Percentiles rank a stretch among this genome's conserved stretches.
Evolutionary conservation across 257 asterid genomes (phyloP).

Genomic region (Datura wrightii): DNA sequence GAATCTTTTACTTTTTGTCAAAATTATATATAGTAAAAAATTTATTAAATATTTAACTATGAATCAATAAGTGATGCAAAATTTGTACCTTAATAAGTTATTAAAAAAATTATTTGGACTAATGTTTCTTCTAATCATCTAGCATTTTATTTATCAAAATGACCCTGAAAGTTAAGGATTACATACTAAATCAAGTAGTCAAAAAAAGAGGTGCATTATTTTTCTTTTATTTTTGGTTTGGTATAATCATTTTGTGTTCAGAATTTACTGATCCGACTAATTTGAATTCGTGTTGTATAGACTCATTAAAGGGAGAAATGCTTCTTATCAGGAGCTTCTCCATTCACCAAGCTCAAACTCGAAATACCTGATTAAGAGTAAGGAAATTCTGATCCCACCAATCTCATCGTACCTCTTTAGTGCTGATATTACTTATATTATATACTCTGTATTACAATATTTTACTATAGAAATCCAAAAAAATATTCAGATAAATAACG

Average conservation of each 20-base stretch:
- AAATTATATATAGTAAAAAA: no score
- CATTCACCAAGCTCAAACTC: background rate
- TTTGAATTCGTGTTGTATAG: background rate
- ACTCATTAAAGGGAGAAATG: no score
- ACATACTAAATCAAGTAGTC: background rate
- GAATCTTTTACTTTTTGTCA: no score
- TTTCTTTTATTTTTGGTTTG: no score
- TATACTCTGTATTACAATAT: background rate
- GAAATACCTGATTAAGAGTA: background rate
- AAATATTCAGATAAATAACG: no score
- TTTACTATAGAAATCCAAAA: no score
- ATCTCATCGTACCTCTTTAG: background rate
- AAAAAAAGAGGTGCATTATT: background rate
- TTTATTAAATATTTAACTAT: no score
- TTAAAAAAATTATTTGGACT: background rate
- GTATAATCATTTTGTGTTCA: no score
- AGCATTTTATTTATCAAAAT: background rate
- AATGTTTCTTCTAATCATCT: background rate
- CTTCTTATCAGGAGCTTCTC: background rate
- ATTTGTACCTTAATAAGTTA: background rate
- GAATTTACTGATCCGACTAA: background rate
- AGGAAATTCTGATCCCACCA: fast-evolving
- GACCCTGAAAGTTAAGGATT: background rate
- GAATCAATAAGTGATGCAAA: background rate
- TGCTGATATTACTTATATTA: background rate